phyloP scores from a whole-genome alignment of 2,329 filamentous ascomycete genomes.

The Aquanectria penicillioides region DNA sequence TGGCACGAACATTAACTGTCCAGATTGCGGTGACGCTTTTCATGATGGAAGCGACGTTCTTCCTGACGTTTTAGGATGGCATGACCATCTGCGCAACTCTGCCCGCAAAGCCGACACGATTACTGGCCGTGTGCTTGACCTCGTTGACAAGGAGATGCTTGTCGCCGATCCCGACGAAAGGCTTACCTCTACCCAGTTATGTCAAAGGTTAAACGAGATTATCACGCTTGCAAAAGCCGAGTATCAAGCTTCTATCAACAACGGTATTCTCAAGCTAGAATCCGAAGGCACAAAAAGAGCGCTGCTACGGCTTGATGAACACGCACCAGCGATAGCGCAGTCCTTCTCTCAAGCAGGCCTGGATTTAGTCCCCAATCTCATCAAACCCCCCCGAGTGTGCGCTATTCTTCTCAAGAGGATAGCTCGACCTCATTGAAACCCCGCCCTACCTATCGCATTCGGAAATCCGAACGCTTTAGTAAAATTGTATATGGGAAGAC shows the following conservation, averaged over 20 bases:
- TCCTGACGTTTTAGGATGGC: neutral
- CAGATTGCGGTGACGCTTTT: neutral
- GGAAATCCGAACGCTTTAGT: neutral
- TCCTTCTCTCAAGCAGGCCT: too few relatives aligned
- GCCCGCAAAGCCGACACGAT: slow-evolving; percentile 1
- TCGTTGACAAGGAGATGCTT: slow-evolving; percentile 4
- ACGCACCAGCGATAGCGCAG: neutral
- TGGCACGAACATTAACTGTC: neutral
- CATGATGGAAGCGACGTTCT: slow-evolving; percentile 1
- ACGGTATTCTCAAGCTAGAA: neutral
- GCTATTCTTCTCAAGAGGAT: neutral
- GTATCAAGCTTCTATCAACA: neutral
- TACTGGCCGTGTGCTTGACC: slow-evolving; percentile 1
- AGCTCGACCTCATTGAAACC: neutral
- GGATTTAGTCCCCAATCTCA: neutral
- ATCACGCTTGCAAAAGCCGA: neutral
- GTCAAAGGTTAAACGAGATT: neutral
- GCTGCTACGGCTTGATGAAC: neutral
- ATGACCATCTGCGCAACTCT: slow-evolving; percentile 12
- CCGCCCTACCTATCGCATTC: neutral
- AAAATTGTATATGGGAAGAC: neutral
- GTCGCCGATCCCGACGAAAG: neutral
- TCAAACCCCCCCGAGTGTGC: neutral
- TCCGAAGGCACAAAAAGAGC: neutral
- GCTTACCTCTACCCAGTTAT: neutral